Evolutionary conservation across 148 eudicot species (phyloP).

Genomic region (Vaccinium darrowii): DNA sequence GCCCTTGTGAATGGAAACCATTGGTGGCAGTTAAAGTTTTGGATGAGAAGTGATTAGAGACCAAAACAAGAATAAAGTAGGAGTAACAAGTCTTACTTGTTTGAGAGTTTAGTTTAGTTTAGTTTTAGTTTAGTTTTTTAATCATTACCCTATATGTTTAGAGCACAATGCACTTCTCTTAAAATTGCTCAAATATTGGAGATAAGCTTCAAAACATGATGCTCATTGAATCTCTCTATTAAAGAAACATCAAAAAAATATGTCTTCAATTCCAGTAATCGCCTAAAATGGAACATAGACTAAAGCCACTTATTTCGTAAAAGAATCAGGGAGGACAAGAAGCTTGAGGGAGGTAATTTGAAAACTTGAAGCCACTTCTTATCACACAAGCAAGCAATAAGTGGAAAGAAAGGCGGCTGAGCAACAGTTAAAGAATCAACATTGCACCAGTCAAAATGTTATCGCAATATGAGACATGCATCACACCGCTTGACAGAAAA

Average conservation of each 20-base stretch:
- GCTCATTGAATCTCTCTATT: background rate
- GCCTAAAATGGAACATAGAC: background rate
- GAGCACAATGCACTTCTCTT: background rate
- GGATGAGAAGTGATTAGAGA: no score
- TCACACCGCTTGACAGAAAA: background rate
- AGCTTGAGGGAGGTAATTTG: background rate
- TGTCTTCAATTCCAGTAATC: background rate
- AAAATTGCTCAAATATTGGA: background rate
- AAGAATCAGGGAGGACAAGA: background rate
- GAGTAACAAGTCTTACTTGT: no score
- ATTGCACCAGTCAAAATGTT: background rate
- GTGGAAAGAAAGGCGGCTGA: background rate
- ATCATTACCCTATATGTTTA: no score
- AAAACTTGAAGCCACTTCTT: background rate
- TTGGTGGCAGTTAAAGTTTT: no score
- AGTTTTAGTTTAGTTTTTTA: no score
- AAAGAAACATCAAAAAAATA: background rate
- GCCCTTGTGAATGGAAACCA: no score
- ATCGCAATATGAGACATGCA: background rate
- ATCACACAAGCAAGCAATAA: slow-evolving; percentile 1
- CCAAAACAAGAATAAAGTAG: no score
- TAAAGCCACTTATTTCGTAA: background rate
- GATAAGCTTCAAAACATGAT: background rate
- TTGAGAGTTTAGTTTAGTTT: no score
- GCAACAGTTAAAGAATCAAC: background rate